A percentile compares a stretch with the other conserved stretches of the same genome.
Conservation (phyloP, 192 early-diverging fungal species). For the Linnemannia schmuckeri region DNA sequence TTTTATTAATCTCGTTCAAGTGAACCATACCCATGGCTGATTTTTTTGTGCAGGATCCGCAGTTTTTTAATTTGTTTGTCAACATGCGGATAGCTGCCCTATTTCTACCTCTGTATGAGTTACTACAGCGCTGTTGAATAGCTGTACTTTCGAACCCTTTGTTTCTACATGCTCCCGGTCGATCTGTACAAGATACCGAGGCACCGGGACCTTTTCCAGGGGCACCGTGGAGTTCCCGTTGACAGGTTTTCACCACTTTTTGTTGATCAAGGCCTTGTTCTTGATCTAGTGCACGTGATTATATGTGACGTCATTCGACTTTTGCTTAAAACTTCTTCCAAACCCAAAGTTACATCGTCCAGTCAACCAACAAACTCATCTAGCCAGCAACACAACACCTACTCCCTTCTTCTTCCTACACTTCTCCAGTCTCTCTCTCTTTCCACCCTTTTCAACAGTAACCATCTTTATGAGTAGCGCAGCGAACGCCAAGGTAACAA, state of each 20-base stretch:
- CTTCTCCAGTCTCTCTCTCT: constrained; percentile 1
- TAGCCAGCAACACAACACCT: not conserved
- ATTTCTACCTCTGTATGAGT: not conserved
- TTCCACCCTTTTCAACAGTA: constrained; percentile 23
- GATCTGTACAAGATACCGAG: not conserved
- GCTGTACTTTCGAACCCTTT: too few species aligned
- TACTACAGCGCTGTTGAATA: too few species aligned
- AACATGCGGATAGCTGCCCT: not conserved
- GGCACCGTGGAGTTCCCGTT: not conserved
- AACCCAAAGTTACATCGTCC: constrained; percentile 7
- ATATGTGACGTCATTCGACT: not conserved
- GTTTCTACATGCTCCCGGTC: too few species aligned
- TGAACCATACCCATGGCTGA: not conserved
- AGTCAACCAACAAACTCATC: not conserved
- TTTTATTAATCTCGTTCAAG: not conserved
- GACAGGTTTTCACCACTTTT: not conserved
- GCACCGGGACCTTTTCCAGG: not conserved
- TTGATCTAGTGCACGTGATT: not conserved
- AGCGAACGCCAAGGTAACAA: constrained; percentile 56
- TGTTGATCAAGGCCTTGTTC: too few species aligned
- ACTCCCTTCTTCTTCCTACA: not conserved
- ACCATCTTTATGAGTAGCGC: constrained; percentile 59
- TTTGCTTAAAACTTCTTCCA: constrained; percentile 6
- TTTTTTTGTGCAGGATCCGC: not conserved
- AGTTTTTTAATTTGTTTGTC: not conserved